A percentile compares a stretch with the other conserved stretches of the same genome.
Evolutionary conservation across 2,329 filamentous ascomycete genomes (phyloP).

Genomic region (Hymenoscyphus fraxineus): DNA sequence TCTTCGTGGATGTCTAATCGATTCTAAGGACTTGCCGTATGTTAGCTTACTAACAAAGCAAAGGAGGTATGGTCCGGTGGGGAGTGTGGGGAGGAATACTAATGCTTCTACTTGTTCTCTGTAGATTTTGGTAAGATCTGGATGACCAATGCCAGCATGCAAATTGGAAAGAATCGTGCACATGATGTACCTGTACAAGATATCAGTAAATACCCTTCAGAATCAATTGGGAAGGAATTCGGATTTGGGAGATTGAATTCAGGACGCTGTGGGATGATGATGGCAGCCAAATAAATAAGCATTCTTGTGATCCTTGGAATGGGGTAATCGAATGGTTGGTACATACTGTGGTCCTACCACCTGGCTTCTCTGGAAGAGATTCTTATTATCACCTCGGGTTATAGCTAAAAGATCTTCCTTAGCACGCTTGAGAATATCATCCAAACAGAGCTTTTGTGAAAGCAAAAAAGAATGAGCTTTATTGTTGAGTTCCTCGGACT

Average conservation of each 20-base stretch:
- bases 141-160: background rate
- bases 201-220: too few species aligned
- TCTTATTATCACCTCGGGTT: background rate
- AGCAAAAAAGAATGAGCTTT: background rate
- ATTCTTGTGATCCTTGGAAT: too few species aligned
- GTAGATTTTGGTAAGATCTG: background rate
- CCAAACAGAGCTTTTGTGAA: background rate
- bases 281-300: too few species aligned
- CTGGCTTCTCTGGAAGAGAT: background rate
- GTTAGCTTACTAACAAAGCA: background rate
- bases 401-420: background rate
- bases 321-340: too few species aligned
- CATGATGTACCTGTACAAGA: background rate
- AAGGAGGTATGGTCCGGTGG: background rate
- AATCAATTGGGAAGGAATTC: too few species aligned
- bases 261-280: background rate
- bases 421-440: background rate
- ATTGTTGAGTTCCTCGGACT: background rate
- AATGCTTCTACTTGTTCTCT: background rate
- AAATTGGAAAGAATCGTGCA: background rate
- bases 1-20: background rate
- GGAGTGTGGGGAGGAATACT: background rate
- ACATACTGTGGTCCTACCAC: background rate
- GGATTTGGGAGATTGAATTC: background rate
- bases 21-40: background rate